Percentiles rank a stretch among this genome's conserved stretches.
These are phyloP conservation scores for Vanilla planifolia DNA, from an alignment of 106 monocot species.

Conservation along the genomic window DNA sequence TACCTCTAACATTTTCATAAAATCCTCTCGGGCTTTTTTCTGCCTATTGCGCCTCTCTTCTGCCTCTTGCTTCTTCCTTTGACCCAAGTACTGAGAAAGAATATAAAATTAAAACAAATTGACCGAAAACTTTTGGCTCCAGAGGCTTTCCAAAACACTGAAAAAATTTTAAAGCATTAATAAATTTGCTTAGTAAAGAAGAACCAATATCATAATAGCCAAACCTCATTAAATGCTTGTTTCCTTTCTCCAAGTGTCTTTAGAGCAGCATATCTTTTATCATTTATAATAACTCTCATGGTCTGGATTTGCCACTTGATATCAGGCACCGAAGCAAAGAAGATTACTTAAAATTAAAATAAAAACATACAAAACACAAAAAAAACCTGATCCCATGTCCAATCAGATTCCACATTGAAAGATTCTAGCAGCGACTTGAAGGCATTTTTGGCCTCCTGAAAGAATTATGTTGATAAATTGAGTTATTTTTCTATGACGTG, in stretches of 20 bases:
- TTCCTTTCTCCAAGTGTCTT: conserved; percentile 95
- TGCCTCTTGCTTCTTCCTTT: conserved; percentile 79
- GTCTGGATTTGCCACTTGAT: conserved; percentile 32
- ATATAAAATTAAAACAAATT: too few relatives aligned
- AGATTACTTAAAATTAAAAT: neutral
- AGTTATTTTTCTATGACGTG: neutral
- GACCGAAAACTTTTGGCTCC: too few relatives aligned
- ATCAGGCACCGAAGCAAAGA: neutral
- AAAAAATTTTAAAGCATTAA: neutral
- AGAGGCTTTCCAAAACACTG: too few relatives aligned
- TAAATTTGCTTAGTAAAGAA: neutral
- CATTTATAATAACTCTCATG: conserved; percentile 92
- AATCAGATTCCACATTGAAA: conserved; percentile 92
- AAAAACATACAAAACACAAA: neutral
- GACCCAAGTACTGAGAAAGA: conserved; percentile 74
- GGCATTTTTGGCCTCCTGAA: conserved; percentile 95
- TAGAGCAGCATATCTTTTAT: conserved; percentile 91
- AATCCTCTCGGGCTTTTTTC: conserved; percentile 92
- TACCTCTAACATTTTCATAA: conserved; percentile 88
- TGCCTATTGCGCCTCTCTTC: conserved; percentile 89
- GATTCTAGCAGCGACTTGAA: conserved; percentile 88
- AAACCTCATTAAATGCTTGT: conserved; percentile 99
- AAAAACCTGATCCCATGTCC: conserved; percentile 89
- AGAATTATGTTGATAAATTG: neutral
- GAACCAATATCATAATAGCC: neutral